phyloP scores from a whole-genome alignment of 2,329 filamentous ascomycete species.

The Aureobasidium pullulans region DNA sequence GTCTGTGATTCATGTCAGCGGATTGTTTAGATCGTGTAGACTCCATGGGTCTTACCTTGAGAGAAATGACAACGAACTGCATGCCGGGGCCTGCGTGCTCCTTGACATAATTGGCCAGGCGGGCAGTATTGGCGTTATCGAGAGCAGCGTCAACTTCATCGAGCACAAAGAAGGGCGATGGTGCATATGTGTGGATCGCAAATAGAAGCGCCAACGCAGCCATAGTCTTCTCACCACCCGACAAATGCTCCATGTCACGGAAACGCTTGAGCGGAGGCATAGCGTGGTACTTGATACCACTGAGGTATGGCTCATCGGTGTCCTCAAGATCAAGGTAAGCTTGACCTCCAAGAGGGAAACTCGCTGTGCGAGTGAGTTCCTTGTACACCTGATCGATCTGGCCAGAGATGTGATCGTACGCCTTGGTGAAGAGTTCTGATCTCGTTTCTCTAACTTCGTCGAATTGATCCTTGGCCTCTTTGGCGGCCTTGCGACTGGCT shows the following conservation, averaged over 20 bases:
- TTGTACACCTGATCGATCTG: slow-evolving; percentile 93
- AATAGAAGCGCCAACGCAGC: slow-evolving; percentile 93
- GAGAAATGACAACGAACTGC: slow-evolving; percentile 97
- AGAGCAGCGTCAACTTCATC: slow-evolving; percentile 97
- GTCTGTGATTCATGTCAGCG: slow-evolving; percentile 37
- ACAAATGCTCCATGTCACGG: slow-evolving; percentile 97
- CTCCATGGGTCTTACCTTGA: slow-evolving; percentile 49
- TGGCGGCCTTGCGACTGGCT: slow-evolving; percentile 66
- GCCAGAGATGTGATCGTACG: slow-evolving; percentile 88
- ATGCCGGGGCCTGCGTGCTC: slow-evolving; percentile 93
- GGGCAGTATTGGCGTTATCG: slow-evolving; percentile 95
- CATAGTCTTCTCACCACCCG: slow-evolving; percentile 98
- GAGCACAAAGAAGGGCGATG: slow-evolving; percentile 92
- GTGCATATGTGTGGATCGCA: slow-evolving; percentile 93
- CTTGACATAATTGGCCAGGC: slow-evolving; percentile 92
- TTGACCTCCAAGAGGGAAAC: slow-evolving; percentile 86
- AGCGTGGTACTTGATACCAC: slow-evolving; percentile 95
- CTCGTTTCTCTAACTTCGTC: slow-evolving; percentile 73
- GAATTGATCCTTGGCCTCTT: slow-evolving; percentile 73
- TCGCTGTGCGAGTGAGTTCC: slow-evolving; percentile 80
- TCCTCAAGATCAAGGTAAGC: slow-evolving; percentile 92
- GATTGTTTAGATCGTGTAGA: background rate
- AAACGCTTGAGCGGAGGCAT: slow-evolving; percentile 98
- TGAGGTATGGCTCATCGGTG: slow-evolving; percentile 90
- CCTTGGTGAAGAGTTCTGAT: slow-evolving; percentile 88